Evolutionary conservation across 1,139 yeast species (phyloP).

Genomic region (Geotrichum europaeum): DNA sequence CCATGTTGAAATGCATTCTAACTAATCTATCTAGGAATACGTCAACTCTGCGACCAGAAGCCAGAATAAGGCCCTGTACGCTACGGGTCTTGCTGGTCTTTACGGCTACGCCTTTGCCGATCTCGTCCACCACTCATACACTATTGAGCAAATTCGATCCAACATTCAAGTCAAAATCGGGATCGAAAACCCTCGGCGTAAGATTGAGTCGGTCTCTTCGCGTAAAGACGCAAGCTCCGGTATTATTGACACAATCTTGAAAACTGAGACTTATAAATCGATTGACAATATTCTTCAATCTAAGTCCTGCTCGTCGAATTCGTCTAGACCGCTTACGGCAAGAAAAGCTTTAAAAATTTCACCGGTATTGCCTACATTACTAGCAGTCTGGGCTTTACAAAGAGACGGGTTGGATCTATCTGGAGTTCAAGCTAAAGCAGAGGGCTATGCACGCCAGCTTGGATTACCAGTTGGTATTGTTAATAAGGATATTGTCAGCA

Average conservation of each 20-base stretch:
- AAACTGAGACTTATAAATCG: slow-evolving; percentile 48
- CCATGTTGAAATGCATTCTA: background rate
- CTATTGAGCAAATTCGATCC: background rate
- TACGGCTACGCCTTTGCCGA: slow-evolving; percentile 81
- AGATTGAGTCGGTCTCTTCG: slow-evolving; percentile 45
- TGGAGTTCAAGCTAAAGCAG: slow-evolving; percentile 32
- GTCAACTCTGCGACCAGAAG: slow-evolving; percentile 51
- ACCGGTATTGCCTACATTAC: slow-evolving; percentile 55
- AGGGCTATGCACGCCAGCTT: slow-evolving; percentile 37
- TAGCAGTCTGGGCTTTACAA: slow-evolving; percentile 43
- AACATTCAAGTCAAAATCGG: slow-evolving; percentile 41
- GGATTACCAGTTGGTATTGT: slow-evolving; percentile 40
- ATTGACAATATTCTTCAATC: slow-evolving; percentile 37
- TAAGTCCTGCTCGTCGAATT: slow-evolving; percentile 1
- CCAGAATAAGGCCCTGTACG: slow-evolving; percentile 58
- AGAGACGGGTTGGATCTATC: slow-evolving; percentile 23
- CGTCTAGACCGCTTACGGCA: slow-evolving; percentile 34
- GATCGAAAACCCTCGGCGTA: slow-evolving; percentile 45
- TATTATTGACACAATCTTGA: slow-evolving; percentile 47
- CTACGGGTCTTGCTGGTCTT: slow-evolving; percentile 67
- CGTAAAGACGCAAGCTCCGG: slow-evolving; percentile 39
- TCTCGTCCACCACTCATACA: slow-evolving; percentile 50
- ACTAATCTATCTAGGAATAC: slow-evolving; percentile 8
- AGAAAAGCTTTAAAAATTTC: slow-evolving; percentile 56
- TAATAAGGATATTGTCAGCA: slow-evolving; percentile 24